Base-by-base conservation (phyloP, 2,329 filamentous ascomycete species). In the Neophaeococcomyces mojaviensis region DNA sequence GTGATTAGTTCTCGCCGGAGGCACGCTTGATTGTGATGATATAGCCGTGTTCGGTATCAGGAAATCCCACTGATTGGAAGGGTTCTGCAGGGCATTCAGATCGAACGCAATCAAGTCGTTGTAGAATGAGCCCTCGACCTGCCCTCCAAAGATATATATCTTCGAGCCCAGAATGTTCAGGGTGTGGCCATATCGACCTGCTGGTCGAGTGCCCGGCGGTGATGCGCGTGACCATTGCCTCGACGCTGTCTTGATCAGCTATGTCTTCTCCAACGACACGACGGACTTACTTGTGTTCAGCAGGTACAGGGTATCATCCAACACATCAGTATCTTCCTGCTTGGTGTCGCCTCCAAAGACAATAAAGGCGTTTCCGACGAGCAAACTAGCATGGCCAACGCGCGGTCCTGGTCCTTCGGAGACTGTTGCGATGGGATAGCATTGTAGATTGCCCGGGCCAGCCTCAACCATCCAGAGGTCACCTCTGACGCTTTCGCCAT, bases 261-360 rank as follows among this genome's bases (percentile, higher is more conserved):
- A 50, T 10, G 55, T 47, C n/a, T 37, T 33, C 22, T 33, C 9
- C 16, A 12, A 6, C 15, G 3, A n/a, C 13, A 24, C 30, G 20
- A 35, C 20, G 49, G 45, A 73, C 90, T 70, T 75, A 97, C 92
- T 96, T 40, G 92, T 98, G 68, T 98, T 98, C 42, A 98, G 74
- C 41, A 98, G 77, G 67, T 98, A 98, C 10, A 98, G 72, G 0
- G 92, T 97, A 68, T 98, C 90, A 59, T 98, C 92, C 48, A 98
- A 71, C 39, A 86, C 76, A 65, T 98, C 92, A 26, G 81, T 79
- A 60, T 97, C 92, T 46, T 96, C 88, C 62, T 95, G 84, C 67
- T 98, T 98, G 42, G 92, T 98, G 65, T 98, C 94, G 61, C 92
- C 92, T 40, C 92, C 94, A 61, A 97, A 98, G 10, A 98, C 92